phyloP scores from a whole-genome alignment of 2,329 filamentous ascomycete genomes.

The Zymoseptoria crescenta region DNA sequence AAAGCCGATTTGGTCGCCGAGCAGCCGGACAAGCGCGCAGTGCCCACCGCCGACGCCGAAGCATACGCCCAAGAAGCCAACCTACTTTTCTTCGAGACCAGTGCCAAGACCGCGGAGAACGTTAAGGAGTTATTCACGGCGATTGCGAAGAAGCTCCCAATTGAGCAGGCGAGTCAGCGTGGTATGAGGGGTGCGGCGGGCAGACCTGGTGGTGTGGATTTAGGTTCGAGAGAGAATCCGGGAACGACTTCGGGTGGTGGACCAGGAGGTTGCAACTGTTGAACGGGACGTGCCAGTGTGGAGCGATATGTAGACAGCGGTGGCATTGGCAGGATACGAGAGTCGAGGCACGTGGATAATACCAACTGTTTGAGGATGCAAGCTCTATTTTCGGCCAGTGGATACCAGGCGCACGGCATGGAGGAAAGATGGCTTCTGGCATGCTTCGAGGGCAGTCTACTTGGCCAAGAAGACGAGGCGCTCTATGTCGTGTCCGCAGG shows the following conservation, averaged over 20 bases:
- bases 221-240: conserved; percentile 54
- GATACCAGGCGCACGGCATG: neutral
- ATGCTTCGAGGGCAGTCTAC: neutral
- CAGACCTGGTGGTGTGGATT: conserved; percentile 57
- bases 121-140: conserved; percentile 93
- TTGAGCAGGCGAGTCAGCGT: conserved; percentile 90
- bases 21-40: conserved; percentile 90
- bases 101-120: conserved; percentile 94
- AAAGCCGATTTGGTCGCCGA: conserved; percentile 94
- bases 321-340: neutral
- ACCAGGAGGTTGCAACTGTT: conserved; percentile 57
- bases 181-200: conserved; percentile 59
- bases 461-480: neutral
- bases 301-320: neutral
- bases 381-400: neutral
- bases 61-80: conserved; percentile 91
- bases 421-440: neutral
- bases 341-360: neutral
- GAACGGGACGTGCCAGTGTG: conserved; percentile 13
- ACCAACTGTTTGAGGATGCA: neutral
- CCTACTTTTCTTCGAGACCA: conserved; percentile 96
- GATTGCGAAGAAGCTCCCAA: conserved; percentile 93
- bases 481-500: neutral
- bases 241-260: conserved; percentile 49
- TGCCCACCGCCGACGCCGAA: conserved; percentile 80